These are phyloP conservation scores for Diaporthe velutina DNA, from an alignment of 2,329 filamentous ascomycete genomes.

Conservation along the genomic window DNA sequence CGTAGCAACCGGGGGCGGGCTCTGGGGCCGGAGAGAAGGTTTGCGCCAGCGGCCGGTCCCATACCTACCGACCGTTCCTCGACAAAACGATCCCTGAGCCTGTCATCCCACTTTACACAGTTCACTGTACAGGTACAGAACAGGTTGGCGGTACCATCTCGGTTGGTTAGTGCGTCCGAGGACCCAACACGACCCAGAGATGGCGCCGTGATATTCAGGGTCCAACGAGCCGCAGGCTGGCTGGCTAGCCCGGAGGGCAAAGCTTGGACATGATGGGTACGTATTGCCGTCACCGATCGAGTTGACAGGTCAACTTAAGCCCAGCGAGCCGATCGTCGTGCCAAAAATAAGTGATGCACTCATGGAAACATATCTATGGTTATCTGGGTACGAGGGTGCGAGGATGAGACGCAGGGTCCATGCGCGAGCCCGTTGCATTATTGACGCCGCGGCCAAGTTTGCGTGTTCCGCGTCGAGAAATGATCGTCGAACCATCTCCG, in stretches of 20 bases:
- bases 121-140: background rate
- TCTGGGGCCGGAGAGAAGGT: slow-evolving; percentile 24
- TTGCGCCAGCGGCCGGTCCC: slow-evolving; percentile 25
- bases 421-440: slow-evolving; percentile 22
- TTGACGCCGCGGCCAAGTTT: slow-evolving; percentile 29
- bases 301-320: slow-evolving; percentile 19
- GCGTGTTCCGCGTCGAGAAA: slow-evolving; percentile 21
- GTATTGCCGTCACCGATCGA: background rate
- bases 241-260: slow-evolving; percentile 9
- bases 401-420: slow-evolving; percentile 30
- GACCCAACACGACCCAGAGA: slow-evolving; percentile 2
- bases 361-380: slow-evolving; percentile 32
- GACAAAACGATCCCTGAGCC: background rate
- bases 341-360: slow-evolving; percentile 35
- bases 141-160: slow-evolving; percentile 10
- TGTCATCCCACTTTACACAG: slow-evolving; percentile 22
- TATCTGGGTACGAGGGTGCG: slow-evolving; percentile 33
- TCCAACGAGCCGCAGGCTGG: slow-evolving; percentile 18
- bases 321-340: slow-evolving; percentile 14
- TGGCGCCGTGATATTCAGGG: slow-evolving; percentile 26
- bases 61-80: slow-evolving; percentile 22
- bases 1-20: slow-evolving; percentile 19
- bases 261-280: slow-evolving; percentile 1
- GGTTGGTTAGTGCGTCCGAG: slow-evolving; percentile 15
- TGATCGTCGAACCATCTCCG: slow-evolving; percentile 32